phyloP scores from a whole-genome alignment of 371 early-diverging fungal species.

The Vairimorpha apis region DNA sequence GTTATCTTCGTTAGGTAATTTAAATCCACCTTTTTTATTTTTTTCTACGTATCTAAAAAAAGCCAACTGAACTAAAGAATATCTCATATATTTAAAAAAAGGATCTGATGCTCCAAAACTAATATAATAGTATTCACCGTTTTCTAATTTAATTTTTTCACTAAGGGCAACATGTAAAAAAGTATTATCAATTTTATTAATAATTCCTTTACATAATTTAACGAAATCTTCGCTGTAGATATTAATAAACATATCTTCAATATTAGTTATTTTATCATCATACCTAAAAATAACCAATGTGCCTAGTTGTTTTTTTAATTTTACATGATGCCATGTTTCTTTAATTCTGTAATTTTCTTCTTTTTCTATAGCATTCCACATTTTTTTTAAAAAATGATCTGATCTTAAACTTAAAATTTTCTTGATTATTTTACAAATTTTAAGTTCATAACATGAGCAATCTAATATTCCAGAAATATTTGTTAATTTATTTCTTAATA shows the following conservation, averaged over 20 bases:
- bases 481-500: constrained; percentile 42
- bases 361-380: constrained; percentile 40
- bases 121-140: constrained; percentile 13
- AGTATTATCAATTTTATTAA: background rate
- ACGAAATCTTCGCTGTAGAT: constrained; percentile 29
- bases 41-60: constrained; percentile 35
- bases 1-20: constrained; percentile 23
- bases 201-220: constrained; percentile 22
- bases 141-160: constrained; percentile 42
- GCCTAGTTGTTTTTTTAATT: constrained; percentile 11
- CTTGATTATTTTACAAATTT: constrained; percentile 24
- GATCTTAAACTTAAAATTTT: constrained; percentile 7
- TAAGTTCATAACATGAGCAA: constrained; percentile 12
- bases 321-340: constrained; percentile 20
- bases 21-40: constrained; percentile 12
- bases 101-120: constrained; percentile 17
- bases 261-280: background rate
- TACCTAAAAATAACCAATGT: background rate
- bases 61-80: constrained; percentile 42
- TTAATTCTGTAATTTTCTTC: constrained; percentile 24
- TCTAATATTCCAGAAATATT: background rate
- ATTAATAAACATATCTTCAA: constrained; percentile 24
- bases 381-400: constrained; percentile 37
- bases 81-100: constrained; percentile 48
- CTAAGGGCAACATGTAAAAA: constrained; percentile 23